Conservation (phyloP, 208 protist genomes). For the Crithidia fasciculata region DNA sequence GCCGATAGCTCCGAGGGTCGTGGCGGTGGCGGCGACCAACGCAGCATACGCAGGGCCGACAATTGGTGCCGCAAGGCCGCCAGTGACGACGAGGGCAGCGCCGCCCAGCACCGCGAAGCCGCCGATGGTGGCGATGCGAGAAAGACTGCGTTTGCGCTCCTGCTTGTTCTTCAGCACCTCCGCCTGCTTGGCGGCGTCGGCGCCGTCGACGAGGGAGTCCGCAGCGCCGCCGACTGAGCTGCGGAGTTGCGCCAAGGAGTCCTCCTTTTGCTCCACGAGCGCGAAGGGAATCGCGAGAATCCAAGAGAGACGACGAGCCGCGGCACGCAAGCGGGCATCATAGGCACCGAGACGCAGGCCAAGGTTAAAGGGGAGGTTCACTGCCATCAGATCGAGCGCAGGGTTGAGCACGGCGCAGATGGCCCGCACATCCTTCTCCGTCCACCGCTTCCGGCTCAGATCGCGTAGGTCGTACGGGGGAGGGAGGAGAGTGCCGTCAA, state of each 20-base stretch:
- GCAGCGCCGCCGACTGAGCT: not conserved
- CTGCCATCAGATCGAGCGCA: conserved; percentile 54
- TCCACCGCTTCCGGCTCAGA: conserved; percentile 40
- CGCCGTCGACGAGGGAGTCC: not conserved
- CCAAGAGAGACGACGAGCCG: conserved; percentile 68
- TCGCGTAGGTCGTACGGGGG: conserved; percentile 63
- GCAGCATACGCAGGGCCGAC: conserved; percentile 66
- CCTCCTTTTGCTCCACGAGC: conserved; percentile 67
- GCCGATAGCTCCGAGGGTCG: conserved; percentile 61
- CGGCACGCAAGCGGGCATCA: conserved; percentile 74
- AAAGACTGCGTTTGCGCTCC: conserved; percentile 42
- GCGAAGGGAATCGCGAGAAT: conserved; percentile 63
- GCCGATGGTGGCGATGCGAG: conserved; percentile 66
- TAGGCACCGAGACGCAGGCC: conserved; percentile 62
- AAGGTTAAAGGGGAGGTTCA: conserved; percentile 74
- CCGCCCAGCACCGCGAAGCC: conserved; percentile 77
- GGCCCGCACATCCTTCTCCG: conserved; percentile 40
- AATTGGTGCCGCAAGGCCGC: conserved; percentile 75
- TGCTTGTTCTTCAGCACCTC: conserved; percentile 39
- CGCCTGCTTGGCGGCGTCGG: conserved; percentile 31
- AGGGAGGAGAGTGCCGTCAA: conserved; percentile 75
- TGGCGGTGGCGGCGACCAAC: conserved; percentile 49
- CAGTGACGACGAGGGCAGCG: conserved; percentile 63
- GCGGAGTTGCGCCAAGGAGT: conserved; percentile 20
- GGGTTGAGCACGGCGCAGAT: conserved; percentile 48